Conservation (phyloP, 2,329 filamentous ascomycete genomes). For the Fusarium secorum region DNA sequence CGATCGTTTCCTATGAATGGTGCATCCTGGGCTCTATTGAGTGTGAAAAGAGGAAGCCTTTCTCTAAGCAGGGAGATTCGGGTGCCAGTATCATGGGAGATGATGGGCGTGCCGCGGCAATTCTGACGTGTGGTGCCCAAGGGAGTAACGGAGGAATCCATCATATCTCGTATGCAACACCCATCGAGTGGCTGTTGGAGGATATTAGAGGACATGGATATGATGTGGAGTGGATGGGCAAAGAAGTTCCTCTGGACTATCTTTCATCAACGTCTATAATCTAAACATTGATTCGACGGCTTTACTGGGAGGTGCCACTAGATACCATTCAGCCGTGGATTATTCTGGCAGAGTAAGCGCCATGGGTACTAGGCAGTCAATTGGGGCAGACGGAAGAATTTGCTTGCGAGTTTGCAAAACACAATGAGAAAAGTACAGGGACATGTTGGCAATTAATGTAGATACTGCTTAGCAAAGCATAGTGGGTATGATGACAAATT, state of each 20-base stretch:
- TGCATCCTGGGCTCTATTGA: background rate
- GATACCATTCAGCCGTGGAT: accelerated
- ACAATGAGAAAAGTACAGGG: background rate
- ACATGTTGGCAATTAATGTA: accelerated
- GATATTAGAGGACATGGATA: slow-evolving; percentile 1
- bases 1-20: slow-evolving; percentile 4
- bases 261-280: background rate
- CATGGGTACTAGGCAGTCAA: accelerated
- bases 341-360: background rate
- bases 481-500: accelerated
- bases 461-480: accelerated
- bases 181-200: slow-evolving; percentile 13
- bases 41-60: accelerated
- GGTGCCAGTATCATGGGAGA: background rate
- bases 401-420: background rate
- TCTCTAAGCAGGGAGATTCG: background rate
- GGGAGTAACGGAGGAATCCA: accelerated
- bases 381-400: accelerated
- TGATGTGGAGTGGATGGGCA: background rate
- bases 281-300: too few relatives aligned
- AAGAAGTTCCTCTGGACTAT: background rate
- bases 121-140: background rate
- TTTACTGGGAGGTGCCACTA: background rate
- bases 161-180: slow-evolving; percentile 1
- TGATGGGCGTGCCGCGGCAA: background rate